These are phyloP conservation scores for Lecanoromycetidae sp. DNA, from an alignment of 2,329 filamentous ascomycete species.

Conservation along the genomic window DNA sequence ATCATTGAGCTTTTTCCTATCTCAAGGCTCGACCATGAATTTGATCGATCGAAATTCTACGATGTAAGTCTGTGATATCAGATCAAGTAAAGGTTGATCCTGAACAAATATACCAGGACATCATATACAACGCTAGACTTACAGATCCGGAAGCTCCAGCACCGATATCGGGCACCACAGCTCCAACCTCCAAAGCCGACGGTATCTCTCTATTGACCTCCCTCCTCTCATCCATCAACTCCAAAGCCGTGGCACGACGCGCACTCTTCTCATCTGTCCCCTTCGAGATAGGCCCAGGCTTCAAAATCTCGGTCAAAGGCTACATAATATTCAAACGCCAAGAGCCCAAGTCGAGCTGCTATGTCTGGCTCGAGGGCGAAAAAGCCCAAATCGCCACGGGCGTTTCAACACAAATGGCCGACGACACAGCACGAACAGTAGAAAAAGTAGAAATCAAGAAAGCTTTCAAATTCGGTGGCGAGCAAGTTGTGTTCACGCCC, in stretches of 20 bases:
- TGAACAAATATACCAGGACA: conserved; percentile 47
- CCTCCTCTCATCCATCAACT: conserved; percentile 77
- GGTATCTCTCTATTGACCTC: conserved; percentile 69
- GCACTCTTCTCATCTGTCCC: conserved; percentile 78
- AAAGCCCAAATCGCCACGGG: conserved; percentile 66
- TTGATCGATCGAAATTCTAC: conserved; percentile 80
- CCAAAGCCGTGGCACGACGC: conserved; percentile 73
- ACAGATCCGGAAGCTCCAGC: conserved; percentile 55
- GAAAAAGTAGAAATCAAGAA: conserved; percentile 75
- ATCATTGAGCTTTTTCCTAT: conserved; percentile 90
- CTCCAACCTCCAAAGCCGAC: conserved; percentile 56
- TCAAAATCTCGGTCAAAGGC: conserved; percentile 84
- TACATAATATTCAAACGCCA: conserved; percentile 83
- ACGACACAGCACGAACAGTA: conserved; percentile 63
- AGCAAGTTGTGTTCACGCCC: conserved; percentile 71
- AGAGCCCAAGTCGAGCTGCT: conserved; percentile 67
- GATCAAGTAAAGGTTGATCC: too few species aligned
- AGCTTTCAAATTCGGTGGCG: conserved; percentile 91
- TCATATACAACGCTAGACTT: conserved; percentile 68
- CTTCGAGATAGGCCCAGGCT: conserved; percentile 71
- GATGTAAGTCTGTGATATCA: conserved; percentile 44
- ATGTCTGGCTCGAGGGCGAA: conserved; percentile 80
- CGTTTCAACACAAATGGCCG: conserved; percentile 61
- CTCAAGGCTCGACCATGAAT: conserved; percentile 54
- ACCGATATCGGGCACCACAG: conserved; percentile 43